phyloP scores from a whole-genome alignment of 495 filamentous ascomycete genomes.

The Neurospora sp. region DNA sequence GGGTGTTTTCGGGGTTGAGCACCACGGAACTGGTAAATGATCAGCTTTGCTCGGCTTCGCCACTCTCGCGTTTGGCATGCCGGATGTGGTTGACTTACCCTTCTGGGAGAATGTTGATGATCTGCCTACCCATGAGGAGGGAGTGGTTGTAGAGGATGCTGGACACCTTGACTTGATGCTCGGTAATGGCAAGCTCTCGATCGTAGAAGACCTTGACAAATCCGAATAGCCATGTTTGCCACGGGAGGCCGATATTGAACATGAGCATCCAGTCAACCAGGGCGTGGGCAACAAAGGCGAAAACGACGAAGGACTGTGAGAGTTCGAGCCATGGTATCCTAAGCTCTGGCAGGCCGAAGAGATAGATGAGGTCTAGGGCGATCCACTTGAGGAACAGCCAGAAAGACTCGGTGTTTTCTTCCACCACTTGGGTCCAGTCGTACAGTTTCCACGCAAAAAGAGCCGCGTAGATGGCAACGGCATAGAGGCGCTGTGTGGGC shows the following conservation, averaged over 20 bases:
- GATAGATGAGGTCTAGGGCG: constrained; percentile 67
- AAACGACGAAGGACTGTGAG: constrained; percentile 57
- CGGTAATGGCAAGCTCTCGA: constrained; percentile 80
- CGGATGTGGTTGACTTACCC: constrained; percentile 45
- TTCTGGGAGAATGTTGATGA: constrained; percentile 93
- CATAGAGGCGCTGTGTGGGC: constrained; percentile 79
- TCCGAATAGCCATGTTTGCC: constrained; percentile 53
- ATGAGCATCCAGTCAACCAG: constrained; percentile 73
- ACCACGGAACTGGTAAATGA: constrained; percentile 56
- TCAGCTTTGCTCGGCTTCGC: constrained; percentile 3
- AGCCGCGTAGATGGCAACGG: constrained; percentile 60
- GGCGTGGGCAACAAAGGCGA: constrained; percentile 57
- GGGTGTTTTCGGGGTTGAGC: constrained; percentile 65
- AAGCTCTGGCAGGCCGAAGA: constrained; percentile 73
- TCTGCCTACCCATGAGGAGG: constrained; percentile 87
- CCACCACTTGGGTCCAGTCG: constrained; percentile 64
- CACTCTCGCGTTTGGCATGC: background rate
- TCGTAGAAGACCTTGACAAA: constrained; percentile 73
- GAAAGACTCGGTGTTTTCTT: constrained; percentile 69
- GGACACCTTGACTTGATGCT: constrained; percentile 75
- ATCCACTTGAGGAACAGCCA: constrained; percentile 92
- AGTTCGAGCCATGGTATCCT: constrained; percentile 95
- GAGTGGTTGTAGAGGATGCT: constrained; percentile 83
- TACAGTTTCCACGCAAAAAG: constrained; percentile 74
- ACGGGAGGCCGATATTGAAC: constrained; percentile 78